Base-by-base conservation (phyloP, 768 basidiomycete genomes). In the Arthromyces matolae region DNA sequence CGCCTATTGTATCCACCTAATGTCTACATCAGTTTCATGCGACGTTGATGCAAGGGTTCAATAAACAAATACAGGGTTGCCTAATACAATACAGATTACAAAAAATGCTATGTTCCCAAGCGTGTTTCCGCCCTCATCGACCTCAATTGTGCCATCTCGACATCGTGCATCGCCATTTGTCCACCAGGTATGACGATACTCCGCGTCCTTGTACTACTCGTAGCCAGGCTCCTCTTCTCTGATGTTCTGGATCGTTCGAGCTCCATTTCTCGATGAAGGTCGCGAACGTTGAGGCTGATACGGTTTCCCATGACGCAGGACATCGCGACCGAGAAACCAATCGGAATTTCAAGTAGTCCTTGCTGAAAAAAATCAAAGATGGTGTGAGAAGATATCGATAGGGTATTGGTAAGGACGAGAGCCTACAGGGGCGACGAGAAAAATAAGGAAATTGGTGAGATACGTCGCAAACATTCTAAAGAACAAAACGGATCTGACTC, bases 231-330 rank as follows among this genome's bases (percentile, higher is more conserved):
- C 20, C 4, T 18, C 18, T 42, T 46, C 14, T 36, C 40, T 7
- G 34, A 42, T 8, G 22, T 10, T 20, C 25, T 37, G 34, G 19
- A n/a, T n/a, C n/a, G n/a, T n/a, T n/a, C 40, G 27, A 19, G 50
- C 23, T 60, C 55, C 5, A 59, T 39, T 20, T 67, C 63, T 16
- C 61, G 61, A 38, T 68, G 71, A 13, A 71, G 64, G 38, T 65
- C 59, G 8, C 79, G 77, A 22, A 82, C 75, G 51, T 81, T 82
- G 25, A 82, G 66, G 20, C 78, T 71, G 12, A 81, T 69, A 18
- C 80, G 68, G 56, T 76, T 82, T n/a, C 77, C 71, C 44, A 82
- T 66, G 5, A 79, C 75, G 56, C 77, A 80, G 0, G 80, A 78
- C 62, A 83, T 67, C 1, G 80, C 78, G 18, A 80, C 69, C 3